Conservation (phyloP, 345 rosid species). For the Eutrema japonicum region DNA sequence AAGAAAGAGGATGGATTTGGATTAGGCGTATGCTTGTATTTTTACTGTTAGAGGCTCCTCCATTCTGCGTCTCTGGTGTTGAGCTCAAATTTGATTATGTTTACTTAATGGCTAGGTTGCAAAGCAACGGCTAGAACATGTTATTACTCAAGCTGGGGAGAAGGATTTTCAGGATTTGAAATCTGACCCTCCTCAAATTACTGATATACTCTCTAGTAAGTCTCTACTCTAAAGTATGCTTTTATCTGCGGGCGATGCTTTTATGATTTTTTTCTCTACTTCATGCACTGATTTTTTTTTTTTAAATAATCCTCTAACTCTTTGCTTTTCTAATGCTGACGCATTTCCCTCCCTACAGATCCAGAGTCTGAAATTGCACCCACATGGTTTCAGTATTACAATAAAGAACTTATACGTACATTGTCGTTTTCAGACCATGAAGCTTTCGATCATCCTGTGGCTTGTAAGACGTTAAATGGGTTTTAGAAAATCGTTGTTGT, state of each 20-base stretch:
- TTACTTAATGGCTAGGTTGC: slow-evolving; percentile 59
- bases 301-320: background rate
- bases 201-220: slow-evolving; percentile 71
- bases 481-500: slow-evolving; percentile 23
- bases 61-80: slow-evolving; percentile 11
- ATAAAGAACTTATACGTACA: slow-evolving; percentile 72
- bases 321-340: slow-evolving; percentile 27
- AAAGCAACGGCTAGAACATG: slow-evolving; percentile 73
- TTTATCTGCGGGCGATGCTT: background rate
- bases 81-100: slow-evolving; percentile 30
- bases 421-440: slow-evolving; percentile 91
- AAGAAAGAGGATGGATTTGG: slow-evolving; percentile 5
- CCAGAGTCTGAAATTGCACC: slow-evolving; percentile 74
- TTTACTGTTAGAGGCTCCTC: slow-evolving; percentile 1
- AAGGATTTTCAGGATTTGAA: slow-evolving; percentile 55
- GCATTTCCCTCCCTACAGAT: slow-evolving; percentile 52
- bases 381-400: slow-evolving; percentile 83
- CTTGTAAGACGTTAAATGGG: slow-evolving; percentile 64
- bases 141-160: slow-evolving; percentile 77
- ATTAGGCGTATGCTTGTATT: slow-evolving; percentile 19
- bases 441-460: slow-evolving; percentile 98
- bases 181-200: slow-evolving; percentile 66
- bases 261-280: background rate
- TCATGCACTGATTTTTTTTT: background rate
- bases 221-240: slow-evolving; percentile 11